Percentiles rank a stretch among this genome's conserved stretches.
Evolutionary conservation across 768 basidiomycete genomes (phyloP).

Genomic region (Podaxis sp.): DNA sequence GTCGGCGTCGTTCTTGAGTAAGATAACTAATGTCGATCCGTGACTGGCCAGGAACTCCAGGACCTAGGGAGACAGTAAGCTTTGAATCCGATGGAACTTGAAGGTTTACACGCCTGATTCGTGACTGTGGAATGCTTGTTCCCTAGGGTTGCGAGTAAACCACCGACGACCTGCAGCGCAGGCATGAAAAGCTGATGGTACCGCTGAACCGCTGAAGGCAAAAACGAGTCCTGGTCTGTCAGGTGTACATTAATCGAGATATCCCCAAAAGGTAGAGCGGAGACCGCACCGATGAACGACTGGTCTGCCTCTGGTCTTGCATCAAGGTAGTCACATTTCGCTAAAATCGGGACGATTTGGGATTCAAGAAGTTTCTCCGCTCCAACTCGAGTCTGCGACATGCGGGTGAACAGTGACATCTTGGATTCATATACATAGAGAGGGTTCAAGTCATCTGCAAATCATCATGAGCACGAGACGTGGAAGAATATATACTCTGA

Average conservation of each 20-base stretch:
- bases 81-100: neutral
- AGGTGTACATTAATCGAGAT: neutral
- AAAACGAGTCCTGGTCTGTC: constrained; percentile 80
- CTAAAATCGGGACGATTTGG: constrained; percentile 69
- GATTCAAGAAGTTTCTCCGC: constrained; percentile 84
- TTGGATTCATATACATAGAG: constrained; percentile 95
- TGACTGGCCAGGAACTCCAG: constrained; percentile 82
- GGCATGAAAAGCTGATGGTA: constrained; percentile 93
- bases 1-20: constrained; percentile 74
- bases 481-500: neutral
- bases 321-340: constrained; percentile 86
- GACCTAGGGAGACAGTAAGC: constrained; percentile 43
- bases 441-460: constrained; percentile 81
- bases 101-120: constrained; percentile 54
- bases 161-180: constrained; percentile 77
- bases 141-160: constrained; percentile 77
- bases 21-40: constrained; percentile 77
- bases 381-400: constrained; percentile 80
- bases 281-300: constrained; percentile 66
- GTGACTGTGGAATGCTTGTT: constrained; percentile 63
- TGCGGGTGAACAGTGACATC: constrained; percentile 83
- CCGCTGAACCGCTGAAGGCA: constrained; percentile 83
- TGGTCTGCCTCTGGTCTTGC: constrained; percentile 82
- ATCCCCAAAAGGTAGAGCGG: neutral
- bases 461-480: neutral